Conservation (phyloP, 352 stramenopile species). For the Phytophthora litchii region DNA sequence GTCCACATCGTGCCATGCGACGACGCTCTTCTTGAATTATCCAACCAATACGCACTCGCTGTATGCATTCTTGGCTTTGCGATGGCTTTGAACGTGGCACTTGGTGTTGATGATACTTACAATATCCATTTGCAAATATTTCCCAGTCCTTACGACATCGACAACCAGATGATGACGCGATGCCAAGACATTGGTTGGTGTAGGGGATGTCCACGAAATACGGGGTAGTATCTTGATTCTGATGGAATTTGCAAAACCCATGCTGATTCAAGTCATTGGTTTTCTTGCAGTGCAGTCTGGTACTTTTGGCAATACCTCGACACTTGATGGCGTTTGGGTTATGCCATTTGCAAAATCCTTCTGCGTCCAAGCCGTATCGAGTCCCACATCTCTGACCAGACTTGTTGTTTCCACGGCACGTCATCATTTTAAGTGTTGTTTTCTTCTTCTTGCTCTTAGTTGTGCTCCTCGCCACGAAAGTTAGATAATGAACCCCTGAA, state of each 20-base stretch:
- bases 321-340: constrained; percentile 6
- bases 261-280: not conserved
- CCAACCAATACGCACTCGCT: too few species aligned
- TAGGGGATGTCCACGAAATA: not conserved
- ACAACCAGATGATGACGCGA: too few species aligned
- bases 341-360: constrained; percentile 5
- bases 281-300: not conserved
- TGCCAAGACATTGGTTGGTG: too few species aligned
- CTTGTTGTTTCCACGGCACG: constrained; percentile 7
- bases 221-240: constrained; percentile 4
- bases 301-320: constrained; percentile 1
- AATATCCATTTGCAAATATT: too few species aligned
- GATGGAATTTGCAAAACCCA: constrained; percentile 3
- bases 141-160: too few species aligned
- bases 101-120: too few species aligned
- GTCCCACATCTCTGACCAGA: too few species aligned
- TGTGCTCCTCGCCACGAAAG: too few species aligned
- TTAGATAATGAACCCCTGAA: constrained; percentile 4
- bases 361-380: not conserved
- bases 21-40: too few species aligned
- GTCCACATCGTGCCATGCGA: too few species aligned
- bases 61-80: too few species aligned
- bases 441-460: not conserved
- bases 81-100: too few species aligned
- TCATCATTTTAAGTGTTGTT: constrained; percentile 11